Conservation (phyloP, 305 asterid genomes). For the Rubia balearica region DNA sequence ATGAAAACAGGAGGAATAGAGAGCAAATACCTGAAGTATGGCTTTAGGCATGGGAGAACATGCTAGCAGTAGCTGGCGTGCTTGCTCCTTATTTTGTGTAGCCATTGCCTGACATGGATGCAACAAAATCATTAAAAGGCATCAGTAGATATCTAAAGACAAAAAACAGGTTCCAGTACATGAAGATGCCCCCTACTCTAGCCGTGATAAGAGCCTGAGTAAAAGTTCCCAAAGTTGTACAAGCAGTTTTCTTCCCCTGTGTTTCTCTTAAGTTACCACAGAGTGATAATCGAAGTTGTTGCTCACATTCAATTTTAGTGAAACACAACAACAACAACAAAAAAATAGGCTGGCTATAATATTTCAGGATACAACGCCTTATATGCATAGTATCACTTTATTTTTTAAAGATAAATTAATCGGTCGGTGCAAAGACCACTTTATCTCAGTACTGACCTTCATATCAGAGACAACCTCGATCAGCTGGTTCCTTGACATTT, state of each 20-base stretch:
- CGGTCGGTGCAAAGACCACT: constrained; percentile 1
- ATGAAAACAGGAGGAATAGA: constrained; percentile 11
- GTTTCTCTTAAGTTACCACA: background rate
- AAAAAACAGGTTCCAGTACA: background rate
- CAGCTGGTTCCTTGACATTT: constrained; percentile 68
- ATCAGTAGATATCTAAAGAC: background rate
- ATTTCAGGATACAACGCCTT: background rate
- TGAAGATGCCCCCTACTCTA: background rate
- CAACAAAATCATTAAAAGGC: constrained; percentile 6
- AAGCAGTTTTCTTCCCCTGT: background rate
- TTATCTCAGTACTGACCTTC: constrained; percentile 46
- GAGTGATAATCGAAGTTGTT: background rate
- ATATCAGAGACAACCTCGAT: constrained; percentile 57
- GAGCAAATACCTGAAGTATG: constrained; percentile 61
- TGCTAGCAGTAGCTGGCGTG: constrained; percentile 58
- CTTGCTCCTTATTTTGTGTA: constrained; percentile 68
- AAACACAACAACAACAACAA: background rate
- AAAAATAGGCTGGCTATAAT: background rate
- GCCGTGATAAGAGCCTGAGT: background rate
- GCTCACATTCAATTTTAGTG: background rate
- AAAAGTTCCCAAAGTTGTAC: background rate
- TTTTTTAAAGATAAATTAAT: background rate
- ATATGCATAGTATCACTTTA: background rate
- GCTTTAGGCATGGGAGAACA: constrained; percentile 69
- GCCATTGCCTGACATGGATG: constrained; percentile 57